These are phyloP conservation scores for Thermothielavioides terrestris DNA, from an alignment of 495 filamentous ascomycete genomes.

Conservation along the genomic window DNA sequence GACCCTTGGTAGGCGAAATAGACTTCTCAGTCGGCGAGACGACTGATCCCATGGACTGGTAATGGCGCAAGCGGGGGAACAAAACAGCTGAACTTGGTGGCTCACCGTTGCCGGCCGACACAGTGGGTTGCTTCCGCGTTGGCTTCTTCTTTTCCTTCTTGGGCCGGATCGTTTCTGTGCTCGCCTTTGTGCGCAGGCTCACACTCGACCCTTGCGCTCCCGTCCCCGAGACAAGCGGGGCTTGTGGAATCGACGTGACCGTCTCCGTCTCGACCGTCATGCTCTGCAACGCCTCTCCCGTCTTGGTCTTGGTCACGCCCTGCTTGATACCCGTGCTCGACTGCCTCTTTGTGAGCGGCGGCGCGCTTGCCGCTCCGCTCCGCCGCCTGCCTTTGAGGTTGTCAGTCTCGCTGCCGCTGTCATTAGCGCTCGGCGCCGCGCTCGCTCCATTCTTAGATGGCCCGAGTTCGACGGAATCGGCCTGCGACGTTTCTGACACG, in stretches of 20 bases:
- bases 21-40: constrained; percentile 20
- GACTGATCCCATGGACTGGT: constrained; percentile 30
- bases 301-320: constrained; percentile 44
- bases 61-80: constrained; percentile 24
- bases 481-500: constrained; percentile 33
- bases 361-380: constrained; percentile 24
- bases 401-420: constrained; percentile 57
- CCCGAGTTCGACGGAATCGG: constrained; percentile 25
- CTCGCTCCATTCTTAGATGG: constrained; percentile 25
- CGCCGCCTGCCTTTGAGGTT: constrained; percentile 32
- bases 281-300: constrained; percentile 66
- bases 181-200: constrained; percentile 77
- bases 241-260: constrained; percentile 82
- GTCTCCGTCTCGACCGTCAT: constrained; percentile 99
- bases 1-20: constrained; percentile 26
- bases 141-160: constrained; percentile 83
- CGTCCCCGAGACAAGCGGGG: constrained; percentile 62
- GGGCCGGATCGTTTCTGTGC: constrained; percentile 87
- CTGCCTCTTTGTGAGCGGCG: constrained; percentile 36
- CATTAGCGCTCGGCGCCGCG: constrained; percentile 35
- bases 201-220: constrained; percentile 57
- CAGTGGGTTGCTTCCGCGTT: constrained; percentile 61
- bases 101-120: constrained; percentile 67
- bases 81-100: constrained; percentile 22
- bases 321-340: constrained; percentile 39